These are phyloP conservation scores for Wallacemonas sp. DNA, from an alignment of 208 protist genomes.

Conservation along the genomic window DNA sequence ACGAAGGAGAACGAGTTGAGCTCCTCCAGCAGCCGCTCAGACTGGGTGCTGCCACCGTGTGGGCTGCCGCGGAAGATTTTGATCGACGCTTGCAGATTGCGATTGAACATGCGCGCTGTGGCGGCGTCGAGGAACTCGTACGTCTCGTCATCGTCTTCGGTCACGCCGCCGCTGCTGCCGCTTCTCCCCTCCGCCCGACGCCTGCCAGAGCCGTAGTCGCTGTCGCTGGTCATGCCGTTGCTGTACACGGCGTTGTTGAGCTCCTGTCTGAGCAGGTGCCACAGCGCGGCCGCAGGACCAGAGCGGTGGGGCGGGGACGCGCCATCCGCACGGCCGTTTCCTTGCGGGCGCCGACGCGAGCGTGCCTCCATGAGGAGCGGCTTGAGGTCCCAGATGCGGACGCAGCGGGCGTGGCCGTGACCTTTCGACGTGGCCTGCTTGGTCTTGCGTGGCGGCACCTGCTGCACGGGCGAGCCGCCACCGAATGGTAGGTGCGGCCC, in stretches of 20 bases:
- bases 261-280: slow-evolving; percentile 37
- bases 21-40: slow-evolving; percentile 41
- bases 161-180: slow-evolving; percentile 14
- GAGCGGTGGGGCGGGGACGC: slow-evolving; percentile 20
- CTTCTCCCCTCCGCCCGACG: background rate
- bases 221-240: slow-evolving; percentile 11
- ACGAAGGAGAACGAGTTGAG: slow-evolving; percentile 71
- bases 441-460: background rate
- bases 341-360: slow-evolving; percentile 21
- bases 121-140: slow-evolving; percentile 32
- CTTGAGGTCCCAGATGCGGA: slow-evolving; percentile 69
- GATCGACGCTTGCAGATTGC: slow-evolving; percentile 53
- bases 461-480: background rate
- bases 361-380: slow-evolving; percentile 59
- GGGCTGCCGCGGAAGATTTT: slow-evolving; percentile 61
- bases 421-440: slow-evolving; percentile 13
- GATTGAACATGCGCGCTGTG: slow-evolving; percentile 58
- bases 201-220: slow-evolving; percentile 12
- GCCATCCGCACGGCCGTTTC: slow-evolving; percentile 2
- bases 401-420: slow-evolving; percentile 40
- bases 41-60: slow-evolving; percentile 49
- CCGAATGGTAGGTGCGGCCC: background rate
- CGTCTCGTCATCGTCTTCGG: slow-evolving; percentile 7
- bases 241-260: slow-evolving; percentile 20
- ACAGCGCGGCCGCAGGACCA: slow-evolving; percentile 38